These are phyloP conservation scores for Nannochloropsis granulata DNA, from an alignment of 108 stramenopile species.

Conservation along the genomic window DNA sequence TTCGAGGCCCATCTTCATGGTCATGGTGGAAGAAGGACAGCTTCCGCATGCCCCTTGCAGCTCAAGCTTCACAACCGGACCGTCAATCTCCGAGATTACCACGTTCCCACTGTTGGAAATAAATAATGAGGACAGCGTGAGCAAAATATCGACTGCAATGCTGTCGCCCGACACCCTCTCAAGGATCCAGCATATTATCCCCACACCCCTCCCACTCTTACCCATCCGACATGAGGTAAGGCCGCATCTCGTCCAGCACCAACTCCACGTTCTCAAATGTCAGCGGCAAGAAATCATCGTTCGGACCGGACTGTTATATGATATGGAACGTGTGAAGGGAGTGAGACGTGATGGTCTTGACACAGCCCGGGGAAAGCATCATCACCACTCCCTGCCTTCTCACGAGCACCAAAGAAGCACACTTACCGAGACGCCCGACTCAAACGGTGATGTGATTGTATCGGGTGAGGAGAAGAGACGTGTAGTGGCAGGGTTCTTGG, in stretches of 20 bases:
- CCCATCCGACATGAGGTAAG: slow-evolving; percentile 44
- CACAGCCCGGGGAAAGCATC: no score
- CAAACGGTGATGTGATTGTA: not conserved
- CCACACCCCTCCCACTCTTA: not conserved
- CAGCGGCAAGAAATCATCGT: slow-evolving; percentile 46
- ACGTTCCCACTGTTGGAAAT: slow-evolving; percentile 70
- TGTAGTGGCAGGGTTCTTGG: not conserved
- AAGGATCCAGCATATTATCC: not conserved
- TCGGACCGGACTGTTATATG: not conserved
- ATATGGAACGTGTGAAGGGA: no score
- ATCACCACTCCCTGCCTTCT: no score
- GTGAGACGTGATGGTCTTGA: no score
- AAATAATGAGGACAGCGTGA: not conserved
- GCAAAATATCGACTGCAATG: not conserved
- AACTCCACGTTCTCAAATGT: slow-evolving; percentile 89
- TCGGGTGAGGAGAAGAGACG: not conserved
- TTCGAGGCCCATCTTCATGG: slow-evolving; percentile 94
- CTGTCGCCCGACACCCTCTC: not conserved
- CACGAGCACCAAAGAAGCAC: not conserved
- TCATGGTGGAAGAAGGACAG: slow-evolving; percentile 80
- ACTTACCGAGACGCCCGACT: not conserved
- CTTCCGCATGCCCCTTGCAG: slow-evolving; percentile 91
- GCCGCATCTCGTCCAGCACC: slow-evolving; percentile 85
- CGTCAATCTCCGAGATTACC: slow-evolving; percentile 77
- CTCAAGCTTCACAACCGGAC: slow-evolving; percentile 79